A percentile compares a stretch with the other conserved stretches of the same genome.
Evolutionary conservation across 148 eudicot genomes (phyloP).

Genomic region (Suaeda aralocaspica): DNA sequence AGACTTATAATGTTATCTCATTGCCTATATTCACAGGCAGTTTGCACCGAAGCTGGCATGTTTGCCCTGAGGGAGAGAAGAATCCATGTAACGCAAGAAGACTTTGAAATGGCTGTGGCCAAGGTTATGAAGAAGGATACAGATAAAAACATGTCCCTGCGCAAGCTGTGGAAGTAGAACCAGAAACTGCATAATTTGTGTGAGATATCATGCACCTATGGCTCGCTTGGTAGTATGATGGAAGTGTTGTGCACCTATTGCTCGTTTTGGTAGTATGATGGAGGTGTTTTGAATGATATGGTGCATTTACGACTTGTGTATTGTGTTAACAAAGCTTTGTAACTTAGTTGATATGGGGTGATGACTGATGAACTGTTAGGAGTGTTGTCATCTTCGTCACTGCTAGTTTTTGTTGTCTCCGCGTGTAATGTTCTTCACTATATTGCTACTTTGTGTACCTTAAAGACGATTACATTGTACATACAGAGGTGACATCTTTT

Average conservation of each 20-base stretch:
- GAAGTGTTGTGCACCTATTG: background rate
- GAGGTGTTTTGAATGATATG: too few relatives aligned
- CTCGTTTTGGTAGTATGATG: background rate
- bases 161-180: slow-evolving; percentile 45
- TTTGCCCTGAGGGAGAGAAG: slow-evolving; percentile 53
- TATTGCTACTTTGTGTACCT: too few relatives aligned
- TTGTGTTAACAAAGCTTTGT: too few relatives aligned
- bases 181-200: background rate
- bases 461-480: too few relatives aligned
- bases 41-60: slow-evolving; percentile 52
- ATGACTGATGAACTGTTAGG: too few relatives aligned
- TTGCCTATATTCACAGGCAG: slow-evolving; percentile 18
- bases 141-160: slow-evolving; percentile 47
- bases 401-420: too few relatives aligned
- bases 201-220: background rate
- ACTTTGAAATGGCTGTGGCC: slow-evolving; percentile 52
- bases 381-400: too few relatives aligned
- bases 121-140: slow-evolving; percentile 58
- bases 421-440: too few relatives aligned
- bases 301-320: too few relatives aligned
- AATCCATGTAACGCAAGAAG: slow-evolving; percentile 50
- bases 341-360: too few relatives aligned
- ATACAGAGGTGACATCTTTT: too few relatives aligned
- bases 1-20: background rate
- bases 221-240: background rate